Evolutionary conservation across 129 eudicot species (phyloP), one percentile per base, ranked within the genome.

Genomic region (Escallonia rubra): DNA sequence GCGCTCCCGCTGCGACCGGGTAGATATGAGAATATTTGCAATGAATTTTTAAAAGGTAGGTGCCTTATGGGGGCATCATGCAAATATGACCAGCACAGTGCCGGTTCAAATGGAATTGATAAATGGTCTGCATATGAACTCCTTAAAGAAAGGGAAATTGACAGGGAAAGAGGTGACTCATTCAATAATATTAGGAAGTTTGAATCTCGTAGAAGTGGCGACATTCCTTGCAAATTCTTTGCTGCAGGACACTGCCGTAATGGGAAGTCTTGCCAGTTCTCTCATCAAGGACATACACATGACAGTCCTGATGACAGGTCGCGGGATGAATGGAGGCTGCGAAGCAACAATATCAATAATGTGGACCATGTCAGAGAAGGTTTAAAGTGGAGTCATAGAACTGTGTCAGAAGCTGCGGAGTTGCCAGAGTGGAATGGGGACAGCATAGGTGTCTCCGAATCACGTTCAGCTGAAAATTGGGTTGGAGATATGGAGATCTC

Each of bases 161-260:
- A 13, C 46, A 23, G 34, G 34, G 34, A 23, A 23, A 40, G 64
- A 59, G 4, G 46, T 9, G 48, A 13, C 7, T 41, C 49, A 39
- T 5, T 42, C 8, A 14, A 59, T 5, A 10, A 40, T 10, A 15
- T 6, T 55, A 55, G 59, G 39, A 55, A 5, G 14, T 39, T 4
- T 15, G 47, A 41, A 40, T 12, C 46, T 59, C 46, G 8, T 59
- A 40, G 46, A 10, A 41, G 48, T 10, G 47, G 46, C 14, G 66
- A 38, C 10, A 58, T 43, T 6, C 53, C 50, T 43, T 67, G 71
- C 61, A 67, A 67, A 44, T 67, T 67, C 52, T 67, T 67, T 34
- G 61, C 71, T 54, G 44, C 71, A 12, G 71, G 71, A 67, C 53
- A 67, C 40, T 67, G 71, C 45, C 71, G 71, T 9, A 53, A 67